phyloP scores from a whole-genome alignment of 495 filamentous ascomycete species.

The Tirmania nivea region DNA sequence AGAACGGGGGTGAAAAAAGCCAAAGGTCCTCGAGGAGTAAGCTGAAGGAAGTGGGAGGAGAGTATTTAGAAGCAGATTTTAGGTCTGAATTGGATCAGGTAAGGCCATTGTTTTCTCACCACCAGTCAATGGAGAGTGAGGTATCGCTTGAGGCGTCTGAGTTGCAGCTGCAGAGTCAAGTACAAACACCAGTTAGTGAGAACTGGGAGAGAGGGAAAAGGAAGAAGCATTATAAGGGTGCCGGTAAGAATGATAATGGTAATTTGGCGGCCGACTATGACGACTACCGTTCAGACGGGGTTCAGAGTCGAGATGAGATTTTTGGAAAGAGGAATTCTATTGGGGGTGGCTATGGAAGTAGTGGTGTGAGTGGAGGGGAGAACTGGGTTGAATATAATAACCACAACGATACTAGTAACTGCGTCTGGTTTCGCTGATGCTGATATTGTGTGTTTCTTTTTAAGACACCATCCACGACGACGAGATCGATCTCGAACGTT shows the following conservation, averaged over 20 bases:
- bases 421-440: background rate
- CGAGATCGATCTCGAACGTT: constrained; percentile 18
- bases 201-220: too few species aligned
- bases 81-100: background rate
- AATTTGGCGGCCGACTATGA: too few species aligned
- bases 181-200: background rate
- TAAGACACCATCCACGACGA: constrained; percentile 12
- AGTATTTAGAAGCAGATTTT: background rate
- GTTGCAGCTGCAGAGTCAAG: background rate
- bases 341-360: too few species aligned
- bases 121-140: background rate
- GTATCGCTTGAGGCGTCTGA: background rate
- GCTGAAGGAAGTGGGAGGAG: background rate
- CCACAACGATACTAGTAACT: constrained; percentile 12
- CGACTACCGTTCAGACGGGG: too few species aligned
- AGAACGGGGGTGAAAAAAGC: background rate
- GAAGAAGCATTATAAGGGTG: too few species aligned
- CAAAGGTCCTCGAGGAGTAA: background rate
- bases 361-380: background rate
- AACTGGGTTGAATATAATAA: constrained; percentile 1
- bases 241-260: too few species aligned
- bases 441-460: constrained; percentile 2
- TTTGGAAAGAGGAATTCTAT: too few species aligned
- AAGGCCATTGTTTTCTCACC: background rate
- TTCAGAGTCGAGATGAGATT: too few species aligned